A percentile compares a stretch with the other conserved stretches of the same genome.
Conservation (phyloP, 768 basidiomycete genomes). For the Collybia sordida region DNA sequence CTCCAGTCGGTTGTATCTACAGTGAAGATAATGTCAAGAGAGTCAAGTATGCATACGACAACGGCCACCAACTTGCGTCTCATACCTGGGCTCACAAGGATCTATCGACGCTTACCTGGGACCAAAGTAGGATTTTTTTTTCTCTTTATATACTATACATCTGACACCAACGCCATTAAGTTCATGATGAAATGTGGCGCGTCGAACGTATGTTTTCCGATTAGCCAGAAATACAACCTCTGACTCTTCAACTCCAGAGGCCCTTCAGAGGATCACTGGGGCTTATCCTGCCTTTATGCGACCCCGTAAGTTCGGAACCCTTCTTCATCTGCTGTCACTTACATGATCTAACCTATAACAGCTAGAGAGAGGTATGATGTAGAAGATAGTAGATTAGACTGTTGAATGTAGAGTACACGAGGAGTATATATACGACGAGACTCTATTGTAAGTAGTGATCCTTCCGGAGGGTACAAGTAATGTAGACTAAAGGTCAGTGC, state of each 20-base stretch:
- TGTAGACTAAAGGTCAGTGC: too few relatives aligned
- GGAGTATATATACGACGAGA: too few relatives aligned
- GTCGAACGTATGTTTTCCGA: conserved; percentile 35
- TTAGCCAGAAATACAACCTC: neutral
- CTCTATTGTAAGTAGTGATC: too few relatives aligned
- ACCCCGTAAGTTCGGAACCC: conserved; percentile 30
- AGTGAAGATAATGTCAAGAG: conserved; percentile 26
- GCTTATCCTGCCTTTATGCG: conserved; percentile 47
- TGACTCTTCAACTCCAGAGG: conserved; percentile 25
- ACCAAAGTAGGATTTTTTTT: conserved; percentile 32
- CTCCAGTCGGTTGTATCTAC: conserved; percentile 39
- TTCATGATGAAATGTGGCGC: conserved; percentile 45
- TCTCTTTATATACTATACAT: neutral
- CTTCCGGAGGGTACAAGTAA: too few relatives aligned
- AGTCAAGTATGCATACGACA: conserved; percentile 34
- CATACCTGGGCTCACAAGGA: conserved; percentile 47
- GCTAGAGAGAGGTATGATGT: too few relatives aligned
- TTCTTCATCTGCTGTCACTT: neutral
- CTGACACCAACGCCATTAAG: conserved; percentile 15
- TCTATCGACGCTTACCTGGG: conserved; percentile 36
- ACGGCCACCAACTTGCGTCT: conserved; percentile 43
- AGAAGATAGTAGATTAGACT: too few relatives aligned
- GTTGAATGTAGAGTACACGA: too few relatives aligned
- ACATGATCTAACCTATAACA: conserved; percentile 7
- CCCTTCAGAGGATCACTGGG: conserved; percentile 39